phyloP scores from a whole-genome alignment of 1,284 basidiomycete genomes.

The Ceratobasidium sp. region DNA sequence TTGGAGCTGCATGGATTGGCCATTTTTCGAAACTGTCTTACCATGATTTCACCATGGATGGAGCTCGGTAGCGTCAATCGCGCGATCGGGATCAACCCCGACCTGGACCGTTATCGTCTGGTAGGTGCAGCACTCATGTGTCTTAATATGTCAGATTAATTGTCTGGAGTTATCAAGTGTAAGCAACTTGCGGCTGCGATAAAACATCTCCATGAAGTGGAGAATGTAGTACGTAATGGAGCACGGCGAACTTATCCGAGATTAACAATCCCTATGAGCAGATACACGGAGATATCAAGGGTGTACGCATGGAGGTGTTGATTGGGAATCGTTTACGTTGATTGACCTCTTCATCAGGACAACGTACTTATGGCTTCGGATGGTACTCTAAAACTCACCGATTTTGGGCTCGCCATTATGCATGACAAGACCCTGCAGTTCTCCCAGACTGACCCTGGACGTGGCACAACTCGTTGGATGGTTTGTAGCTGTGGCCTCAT shows the following conservation, averaged over 20 bases:
- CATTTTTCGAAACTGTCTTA: not conserved
- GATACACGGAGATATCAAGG: constrained; percentile 28
- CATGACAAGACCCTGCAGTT: not conserved
- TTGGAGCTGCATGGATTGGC: not conserved
- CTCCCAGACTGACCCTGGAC: not conserved
- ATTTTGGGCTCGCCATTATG: constrained; percentile 8
- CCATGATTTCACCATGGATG: constrained; percentile 30
- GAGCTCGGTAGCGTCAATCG: not conserved
- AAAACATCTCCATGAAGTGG: not conserved
- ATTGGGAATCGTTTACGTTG: too few relatives aligned
- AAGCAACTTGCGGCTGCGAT: not conserved
- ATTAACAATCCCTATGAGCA: not conserved
- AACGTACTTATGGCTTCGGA: constrained; percentile 10
- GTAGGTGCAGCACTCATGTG: not conserved
- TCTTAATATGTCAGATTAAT: too few relatives aligned
- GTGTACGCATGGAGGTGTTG: not conserved
- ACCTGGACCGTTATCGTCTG: constrained; percentile 4
- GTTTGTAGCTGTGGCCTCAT: not conserved
- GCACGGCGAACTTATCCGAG: too few relatives aligned
- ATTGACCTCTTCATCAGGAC: not conserved
- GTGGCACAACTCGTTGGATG: constrained; percentile 17
- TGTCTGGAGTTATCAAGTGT: not conserved
- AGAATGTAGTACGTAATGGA: not conserved
- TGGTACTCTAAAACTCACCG: constrained; percentile 16
- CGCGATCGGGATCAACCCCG: not conserved